phyloP scores from a whole-genome alignment of 345 rosid genomes.

The Linum lewisii region DNA sequence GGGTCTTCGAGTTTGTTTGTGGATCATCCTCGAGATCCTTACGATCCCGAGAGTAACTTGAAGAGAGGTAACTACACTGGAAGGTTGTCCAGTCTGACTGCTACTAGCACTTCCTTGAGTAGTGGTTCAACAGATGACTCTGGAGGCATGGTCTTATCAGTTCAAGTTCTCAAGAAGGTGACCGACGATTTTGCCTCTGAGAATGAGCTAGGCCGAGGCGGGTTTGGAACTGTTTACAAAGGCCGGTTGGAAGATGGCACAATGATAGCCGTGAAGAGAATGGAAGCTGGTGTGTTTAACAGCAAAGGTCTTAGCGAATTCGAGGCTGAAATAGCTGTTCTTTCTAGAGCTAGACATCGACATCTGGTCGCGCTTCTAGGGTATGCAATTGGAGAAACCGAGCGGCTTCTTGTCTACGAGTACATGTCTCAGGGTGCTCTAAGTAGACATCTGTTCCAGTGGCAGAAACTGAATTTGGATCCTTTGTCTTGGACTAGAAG shows the following conservation, averaged over 20 bases:
- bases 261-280: conserved; percentile 43
- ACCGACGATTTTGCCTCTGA: conserved; percentile 29
- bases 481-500: conserved; percentile 45
- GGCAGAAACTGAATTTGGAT: conserved; percentile 24
- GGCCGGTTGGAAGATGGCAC: conserved; percentile 51
- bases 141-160: conserved; percentile 31
- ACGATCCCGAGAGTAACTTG: conserved; percentile 19
- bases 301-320: conserved; percentile 36
- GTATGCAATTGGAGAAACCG: conserved; percentile 30
- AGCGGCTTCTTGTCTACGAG: conserved; percentile 47
- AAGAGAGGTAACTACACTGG: conserved; percentile 22
- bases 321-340: conserved; percentile 38
- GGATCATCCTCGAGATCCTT: conserved; percentile 32
- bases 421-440: conserved; percentile 47
- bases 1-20: conserved; percentile 21
- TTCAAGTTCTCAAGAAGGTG: conserved; percentile 43
- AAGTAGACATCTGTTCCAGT: conserved; percentile 40
- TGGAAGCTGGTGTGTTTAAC: conserved; percentile 32
- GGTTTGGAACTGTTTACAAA: conserved; percentile 45
- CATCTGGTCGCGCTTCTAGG: conserved; percentile 44
- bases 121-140: conserved; percentile 31
- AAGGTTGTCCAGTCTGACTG: conserved; percentile 24
- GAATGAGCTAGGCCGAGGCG: conserved; percentile 42
- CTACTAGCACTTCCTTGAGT: conserved; percentile 22
- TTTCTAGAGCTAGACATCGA: conserved; percentile 40